Evolutionary conservation across 345 rosid species (phyloP), one percentile per base, ranked within the genome.

Genomic region (Eucalyptus curtisii): DNA sequence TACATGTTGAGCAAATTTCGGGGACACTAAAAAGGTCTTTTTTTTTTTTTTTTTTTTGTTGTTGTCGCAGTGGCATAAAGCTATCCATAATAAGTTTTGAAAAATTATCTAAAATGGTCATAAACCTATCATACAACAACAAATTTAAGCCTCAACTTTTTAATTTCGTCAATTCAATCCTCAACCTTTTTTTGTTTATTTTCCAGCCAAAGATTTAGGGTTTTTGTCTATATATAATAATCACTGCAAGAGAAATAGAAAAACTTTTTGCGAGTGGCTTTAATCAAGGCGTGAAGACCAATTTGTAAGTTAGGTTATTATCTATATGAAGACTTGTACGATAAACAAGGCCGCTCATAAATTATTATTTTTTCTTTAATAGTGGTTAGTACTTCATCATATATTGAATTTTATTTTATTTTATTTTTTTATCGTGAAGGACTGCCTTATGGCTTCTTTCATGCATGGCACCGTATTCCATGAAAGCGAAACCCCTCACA

Each of bases 101-200:
- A 57, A 53, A 55, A 9, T 10, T 57, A 1, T 53, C 59, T 8
- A 53, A 53, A 53, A 53, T 4, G 0, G 27, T 55, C 27, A 0
- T 55, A 24, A 55, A 2, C 0, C 7, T 57, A 57, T 57, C 7
- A 2, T 57, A 25, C 0, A 6, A 25, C 0, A 0, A 1, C 14
- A 25, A 5, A 5, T 0, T 57, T 57, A 57, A 1, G n/a, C 31
- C n/a, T 2, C 0, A 57, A 57, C 3, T 25, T 57, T 57, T 10
- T 10, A 10, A 25, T 25, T 57, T 25, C 1, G 7, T 25, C 3
- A 57, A 25, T 57, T 5, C 3, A 25, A 57, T 25, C 7, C n/a
- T 25, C 14, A 59, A 27, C 15, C 5, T 11, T 59, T 59, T 27
- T 25, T 59, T 2, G 0, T 59, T 59, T 25, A 59, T 59, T 59